Conservation (phyloP, 257 asterid species). For the Schizonepeta tenuifolia region DNA sequence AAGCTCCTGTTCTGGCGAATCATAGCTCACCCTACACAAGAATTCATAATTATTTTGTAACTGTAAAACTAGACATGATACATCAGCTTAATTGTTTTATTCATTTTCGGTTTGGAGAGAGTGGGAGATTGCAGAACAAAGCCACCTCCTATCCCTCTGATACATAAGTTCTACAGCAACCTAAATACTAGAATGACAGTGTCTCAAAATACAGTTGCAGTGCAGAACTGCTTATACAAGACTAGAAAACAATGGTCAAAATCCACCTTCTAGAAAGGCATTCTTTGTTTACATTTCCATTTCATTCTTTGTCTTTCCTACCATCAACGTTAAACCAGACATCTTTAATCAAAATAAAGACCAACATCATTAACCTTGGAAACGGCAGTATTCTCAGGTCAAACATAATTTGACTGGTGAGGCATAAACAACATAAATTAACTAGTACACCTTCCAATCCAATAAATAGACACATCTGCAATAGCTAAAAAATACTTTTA, state of each 20-base stretch:
- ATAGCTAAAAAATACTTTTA: background rate
- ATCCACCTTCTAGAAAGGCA: constrained; percentile 19
- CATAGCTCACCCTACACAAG: constrained; percentile 51
- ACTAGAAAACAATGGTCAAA: constrained; percentile 9
- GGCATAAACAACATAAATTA: background rate
- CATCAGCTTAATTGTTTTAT: background rate
- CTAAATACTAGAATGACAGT: background rate
- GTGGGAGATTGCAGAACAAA: constrained; percentile 18
- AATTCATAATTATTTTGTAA: constrained; percentile 14
- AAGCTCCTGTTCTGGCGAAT: constrained; percentile 61
- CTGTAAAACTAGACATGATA: constrained; percentile 15
- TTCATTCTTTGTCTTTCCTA: background rate
- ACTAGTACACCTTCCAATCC: background rate
- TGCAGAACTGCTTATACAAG: constrained; percentile 24
- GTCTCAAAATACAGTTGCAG: background rate
- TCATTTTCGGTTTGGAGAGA: background rate
- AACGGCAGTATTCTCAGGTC: background rate
- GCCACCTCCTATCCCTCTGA: constrained; percentile 1
- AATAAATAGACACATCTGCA: background rate
- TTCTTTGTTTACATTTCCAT: constrained; percentile 3
- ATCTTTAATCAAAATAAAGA: background rate
- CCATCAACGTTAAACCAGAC: background rate
- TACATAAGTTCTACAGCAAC: constrained; percentile 24
- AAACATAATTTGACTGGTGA: background rate
- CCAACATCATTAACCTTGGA: background rate